A percentile compares a stretch with the other conserved stretches of the same genome.
Conservation (phyloP, 192 early-diverging fungal genomes). For the Dispira parvispora region DNA sequence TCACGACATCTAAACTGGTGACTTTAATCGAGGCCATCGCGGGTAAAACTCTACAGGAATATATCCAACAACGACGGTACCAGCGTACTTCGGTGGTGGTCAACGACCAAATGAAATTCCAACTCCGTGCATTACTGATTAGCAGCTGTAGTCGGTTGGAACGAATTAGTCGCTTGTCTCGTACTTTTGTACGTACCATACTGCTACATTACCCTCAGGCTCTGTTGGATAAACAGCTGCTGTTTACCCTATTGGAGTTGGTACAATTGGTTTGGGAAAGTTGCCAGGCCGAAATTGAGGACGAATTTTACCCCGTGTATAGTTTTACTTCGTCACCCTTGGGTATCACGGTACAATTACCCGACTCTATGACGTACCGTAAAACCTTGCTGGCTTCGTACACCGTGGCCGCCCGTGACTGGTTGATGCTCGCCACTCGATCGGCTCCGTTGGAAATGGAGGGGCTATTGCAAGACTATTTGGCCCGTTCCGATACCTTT, state of each 20-base stretch:
- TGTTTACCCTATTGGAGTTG: conserved; percentile 66
- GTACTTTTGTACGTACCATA: conserved; percentile 41
- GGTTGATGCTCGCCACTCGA: conserved; percentile 41
- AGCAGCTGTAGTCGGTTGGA: conserved; percentile 49
- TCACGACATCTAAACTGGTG: conserved; percentile 56
- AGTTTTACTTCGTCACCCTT: conserved; percentile 43
- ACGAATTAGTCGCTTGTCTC: conserved; percentile 46
- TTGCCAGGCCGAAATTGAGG: conserved; percentile 57
- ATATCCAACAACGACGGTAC: conserved; percentile 5
- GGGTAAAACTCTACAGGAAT: conserved; percentile 28
- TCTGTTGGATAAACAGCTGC: conserved; percentile 52
- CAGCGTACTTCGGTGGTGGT: conserved; percentile 8
- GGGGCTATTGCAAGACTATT: conserved; percentile 47
- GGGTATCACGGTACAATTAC: conserved; percentile 45
- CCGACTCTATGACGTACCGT: conserved; percentile 56
- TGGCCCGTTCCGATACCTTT: conserved; percentile 40
- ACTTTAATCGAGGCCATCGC: conserved; percentile 62
- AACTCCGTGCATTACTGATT: conserved; percentile 44
- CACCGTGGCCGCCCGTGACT: conserved; percentile 40
- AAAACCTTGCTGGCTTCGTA: conserved; percentile 42
- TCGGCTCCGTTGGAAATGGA: conserved; percentile 54
- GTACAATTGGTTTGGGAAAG: conserved; percentile 63
- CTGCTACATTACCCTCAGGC: conserved; percentile 51
- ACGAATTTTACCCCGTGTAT: conserved; percentile 60
- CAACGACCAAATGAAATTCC: conserved; percentile 16